Conservation (phyloP, 2,329 filamentous ascomycete genomes). For the Botrytis porri region DNA sequence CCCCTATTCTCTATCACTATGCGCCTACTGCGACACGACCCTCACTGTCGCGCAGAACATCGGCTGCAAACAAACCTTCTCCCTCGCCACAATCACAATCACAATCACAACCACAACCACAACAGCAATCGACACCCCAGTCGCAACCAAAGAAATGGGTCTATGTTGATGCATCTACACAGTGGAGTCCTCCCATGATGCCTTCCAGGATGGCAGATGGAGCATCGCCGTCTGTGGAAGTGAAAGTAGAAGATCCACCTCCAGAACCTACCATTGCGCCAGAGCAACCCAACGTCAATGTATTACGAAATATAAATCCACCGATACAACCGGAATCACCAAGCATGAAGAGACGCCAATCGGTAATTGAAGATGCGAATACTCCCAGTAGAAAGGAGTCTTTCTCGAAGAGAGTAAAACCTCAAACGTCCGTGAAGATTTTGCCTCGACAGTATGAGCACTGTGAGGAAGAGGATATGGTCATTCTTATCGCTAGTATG, state of each 20-base stretch:
- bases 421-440: slow-evolving; percentile 51
- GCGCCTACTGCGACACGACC: slow-evolving; percentile 30
- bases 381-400: slow-evolving; percentile 13
- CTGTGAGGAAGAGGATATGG: slow-evolving; percentile 80
- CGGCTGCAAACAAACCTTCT: slow-evolving; percentile 27
- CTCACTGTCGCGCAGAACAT: slow-evolving; percentile 31
- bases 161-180: slow-evolving; percentile 35
- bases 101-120: slow-evolving; percentile 7
- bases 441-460: slow-evolving; percentile 76
- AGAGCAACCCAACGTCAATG: not conserved
- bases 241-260: slow-evolving; percentile 10
- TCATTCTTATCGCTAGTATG: slow-evolving; percentile 91
- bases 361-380: slow-evolving; percentile 18
- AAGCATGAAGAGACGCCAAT: slow-evolving; percentile 39
- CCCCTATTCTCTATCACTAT: slow-evolving; percentile 35
- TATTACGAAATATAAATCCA: slow-evolving; percentile 29
- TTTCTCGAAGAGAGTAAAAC: slow-evolving; percentile 51
- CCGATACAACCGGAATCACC: slow-evolving; percentile 34
- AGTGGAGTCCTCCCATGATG: slow-evolving; percentile 35
- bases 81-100: slow-evolving; percentile 23
- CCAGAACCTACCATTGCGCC: slow-evolving; percentile 10
- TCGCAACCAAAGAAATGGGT: slow-evolving; percentile 22
- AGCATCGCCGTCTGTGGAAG: slow-evolving; percentile 15
- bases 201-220: slow-evolving; percentile 25
- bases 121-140: slow-evolving; percentile 23